Evolutionary conservation across 108 stramenopile genomes (phyloP).

Genomic region (Pseudonitzschia pungens): DNA sequence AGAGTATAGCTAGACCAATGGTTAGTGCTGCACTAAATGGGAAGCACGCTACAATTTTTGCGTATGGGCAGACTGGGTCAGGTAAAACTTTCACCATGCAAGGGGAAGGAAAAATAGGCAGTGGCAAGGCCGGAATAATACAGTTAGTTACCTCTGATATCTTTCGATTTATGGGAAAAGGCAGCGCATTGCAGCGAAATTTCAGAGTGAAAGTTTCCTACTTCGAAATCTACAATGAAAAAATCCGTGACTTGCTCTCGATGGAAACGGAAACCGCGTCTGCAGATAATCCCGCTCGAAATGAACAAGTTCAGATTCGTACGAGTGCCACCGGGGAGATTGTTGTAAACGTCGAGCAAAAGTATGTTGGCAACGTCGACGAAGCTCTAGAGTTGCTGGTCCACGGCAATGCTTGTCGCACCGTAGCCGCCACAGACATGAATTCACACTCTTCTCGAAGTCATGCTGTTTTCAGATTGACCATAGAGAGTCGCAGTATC

Average conservation of each 20-base stretch:
- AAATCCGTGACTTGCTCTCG: conserved; percentile 91
- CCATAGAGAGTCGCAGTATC: conserved; percentile 58
- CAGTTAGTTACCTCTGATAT: conserved; percentile 60
- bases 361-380: conserved; percentile 55
- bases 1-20: conserved; percentile 67
- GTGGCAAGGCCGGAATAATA: conserved; percentile 67
- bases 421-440: conserved; percentile 87
- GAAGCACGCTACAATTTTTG: conserved; percentile 81
- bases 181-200: conserved; percentile 22
- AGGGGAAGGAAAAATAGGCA: conserved; percentile 76
- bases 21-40: conserved; percentile 73
- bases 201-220: conserved; percentile 65
- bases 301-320: conserved; percentile 47
- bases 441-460: conserved; percentile 87
- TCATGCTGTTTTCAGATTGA: conserved; percentile 88
- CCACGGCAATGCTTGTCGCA: conserved; percentile 64
- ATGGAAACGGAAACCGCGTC: conserved; percentile 30
- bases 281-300: neutral
- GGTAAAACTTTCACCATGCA: conserved; percentile 77
- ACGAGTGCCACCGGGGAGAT: conserved; percentile 79
- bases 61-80: conserved; percentile 78
- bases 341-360: conserved; percentile 82
- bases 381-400: conserved; percentile 59
- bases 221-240: conserved; percentile 97
- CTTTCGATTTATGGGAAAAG: conserved; percentile 42